Evolutionary conservation across 2,329 filamentous ascomycete species (phyloP).

Genomic region (Penicillium sp.): DNA sequence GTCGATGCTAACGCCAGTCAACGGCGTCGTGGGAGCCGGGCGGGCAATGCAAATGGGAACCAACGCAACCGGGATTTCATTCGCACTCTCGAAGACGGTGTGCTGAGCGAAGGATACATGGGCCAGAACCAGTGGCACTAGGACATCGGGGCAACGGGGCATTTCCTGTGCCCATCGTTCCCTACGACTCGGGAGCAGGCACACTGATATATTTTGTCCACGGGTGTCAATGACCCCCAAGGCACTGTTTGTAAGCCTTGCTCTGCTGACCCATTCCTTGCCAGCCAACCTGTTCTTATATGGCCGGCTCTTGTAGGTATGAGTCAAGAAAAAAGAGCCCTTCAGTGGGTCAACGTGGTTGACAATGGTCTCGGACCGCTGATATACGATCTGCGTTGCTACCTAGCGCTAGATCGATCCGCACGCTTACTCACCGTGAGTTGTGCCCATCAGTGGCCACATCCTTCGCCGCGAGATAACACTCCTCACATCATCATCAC

Average conservation of each 20-base stretch:
- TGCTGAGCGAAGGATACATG: slow-evolving; percentile 89
- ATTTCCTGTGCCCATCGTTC: background rate
- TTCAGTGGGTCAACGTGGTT: slow-evolving; percentile 1
- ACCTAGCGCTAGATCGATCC: slow-evolving; percentile 5
- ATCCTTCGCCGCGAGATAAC: background rate
- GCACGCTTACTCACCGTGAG: slow-evolving; percentile 4
- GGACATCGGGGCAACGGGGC: background rate
- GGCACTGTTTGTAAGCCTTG: background rate
- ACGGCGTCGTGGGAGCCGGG: slow-evolving; percentile 73
- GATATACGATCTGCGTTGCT: slow-evolving; percentile 10
- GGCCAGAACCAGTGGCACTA: slow-evolving; percentile 70
- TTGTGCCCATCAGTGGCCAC: slow-evolving; percentile 9
- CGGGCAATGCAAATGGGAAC: slow-evolving; percentile 48
- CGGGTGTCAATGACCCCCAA: background rate
- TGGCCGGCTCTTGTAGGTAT: slow-evolving; percentile 4
- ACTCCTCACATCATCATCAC: slow-evolving; percentile 2
- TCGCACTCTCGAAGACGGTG: slow-evolving; percentile 88
- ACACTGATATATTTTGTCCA: slow-evolving; percentile 2
- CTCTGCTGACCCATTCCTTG: slow-evolving; percentile 1
- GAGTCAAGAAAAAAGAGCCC: background rate
- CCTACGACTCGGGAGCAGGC: background rate
- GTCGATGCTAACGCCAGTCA: slow-evolving; percentile 64
- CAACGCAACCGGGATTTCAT: slow-evolving; percentile 79
- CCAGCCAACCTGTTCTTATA: background rate
- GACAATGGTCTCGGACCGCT: slow-evolving; percentile 5